These are phyloP conservation scores for Lentinula raphanica DNA, from an alignment of 768 basidiomycete genomes.

Conservation along the genomic window DNA sequence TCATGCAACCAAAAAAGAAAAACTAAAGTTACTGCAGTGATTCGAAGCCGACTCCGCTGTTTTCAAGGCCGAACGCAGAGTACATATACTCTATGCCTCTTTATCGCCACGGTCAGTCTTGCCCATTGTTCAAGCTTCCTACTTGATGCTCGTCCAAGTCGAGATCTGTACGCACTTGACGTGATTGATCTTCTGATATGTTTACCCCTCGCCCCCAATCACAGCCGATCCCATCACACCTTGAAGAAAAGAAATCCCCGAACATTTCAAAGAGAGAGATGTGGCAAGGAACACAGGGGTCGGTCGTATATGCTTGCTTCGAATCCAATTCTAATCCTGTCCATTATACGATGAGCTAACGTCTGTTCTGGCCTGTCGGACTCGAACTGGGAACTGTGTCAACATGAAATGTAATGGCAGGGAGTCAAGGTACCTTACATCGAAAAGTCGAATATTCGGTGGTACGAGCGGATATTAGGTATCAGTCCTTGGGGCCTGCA, in stretches of 20 bases:
- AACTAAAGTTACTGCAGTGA: too few species aligned
- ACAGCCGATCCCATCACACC: too few species aligned
- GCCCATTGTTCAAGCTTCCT: neutral
- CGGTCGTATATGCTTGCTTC: neutral
- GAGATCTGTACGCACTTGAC: neutral
- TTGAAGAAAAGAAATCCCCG: too few species aligned
- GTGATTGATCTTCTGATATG: neutral
- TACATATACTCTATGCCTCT: neutral
- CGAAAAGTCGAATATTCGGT: neutral
- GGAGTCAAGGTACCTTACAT: neutral
- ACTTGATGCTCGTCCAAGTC: neutral
- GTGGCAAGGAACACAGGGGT: neutral
- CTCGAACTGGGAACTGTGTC: neutral
- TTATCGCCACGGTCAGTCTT: neutral
- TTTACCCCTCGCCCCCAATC: too few species aligned
- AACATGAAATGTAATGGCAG: neutral
- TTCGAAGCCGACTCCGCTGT: neutral
- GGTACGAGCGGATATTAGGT: neutral
- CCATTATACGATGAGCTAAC: neutral
- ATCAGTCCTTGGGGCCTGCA: neutral
- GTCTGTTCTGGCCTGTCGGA: neutral
- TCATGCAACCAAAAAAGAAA: too few species aligned
- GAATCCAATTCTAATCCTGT: neutral
- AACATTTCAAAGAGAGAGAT: neutral
- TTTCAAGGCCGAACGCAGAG: neutral